phyloP scores from a whole-genome alignment of 352 stramenopile genomes.

The Elongisporangium prolatum region DNA sequence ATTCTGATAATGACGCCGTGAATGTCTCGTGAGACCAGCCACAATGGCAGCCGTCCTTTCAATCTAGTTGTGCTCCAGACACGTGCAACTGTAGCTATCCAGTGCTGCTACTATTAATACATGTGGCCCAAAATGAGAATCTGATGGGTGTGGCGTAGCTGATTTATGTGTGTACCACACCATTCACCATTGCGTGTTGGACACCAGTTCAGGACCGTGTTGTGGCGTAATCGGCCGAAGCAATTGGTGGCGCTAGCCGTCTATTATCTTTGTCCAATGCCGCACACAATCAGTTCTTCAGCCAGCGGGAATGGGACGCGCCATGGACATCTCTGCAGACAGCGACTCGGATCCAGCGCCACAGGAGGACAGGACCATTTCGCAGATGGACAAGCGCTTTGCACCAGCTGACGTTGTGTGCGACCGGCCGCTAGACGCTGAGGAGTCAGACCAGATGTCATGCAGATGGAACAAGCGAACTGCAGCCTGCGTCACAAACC shows the following conservation, averaged over 20 bases:
- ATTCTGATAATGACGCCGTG: background rate
- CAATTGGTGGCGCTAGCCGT: background rate
- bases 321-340: background rate
- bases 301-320: background rate
- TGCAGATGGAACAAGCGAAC: background rate
- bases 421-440: background rate
- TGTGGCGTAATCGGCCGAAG: background rate
- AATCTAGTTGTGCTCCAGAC: background rate
- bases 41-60: background rate
- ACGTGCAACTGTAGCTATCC: no score
- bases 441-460: background rate
- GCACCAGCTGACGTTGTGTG: background rate
- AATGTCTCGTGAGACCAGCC: background rate
- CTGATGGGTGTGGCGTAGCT: background rate
- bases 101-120: no score
- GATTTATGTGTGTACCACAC: background rate
- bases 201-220: background rate
- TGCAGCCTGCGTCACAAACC: background rate
- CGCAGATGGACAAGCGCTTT: background rate
- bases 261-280: background rate
- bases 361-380: background rate
- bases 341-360: background rate
- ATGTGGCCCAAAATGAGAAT: background rate
- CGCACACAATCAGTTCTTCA: background rate
- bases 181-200: background rate